These are phyloP conservation scores for Trichosphaerium sp. DNA, from an alignment of 78 protist genomes.

Conservation along the genomic window DNA sequence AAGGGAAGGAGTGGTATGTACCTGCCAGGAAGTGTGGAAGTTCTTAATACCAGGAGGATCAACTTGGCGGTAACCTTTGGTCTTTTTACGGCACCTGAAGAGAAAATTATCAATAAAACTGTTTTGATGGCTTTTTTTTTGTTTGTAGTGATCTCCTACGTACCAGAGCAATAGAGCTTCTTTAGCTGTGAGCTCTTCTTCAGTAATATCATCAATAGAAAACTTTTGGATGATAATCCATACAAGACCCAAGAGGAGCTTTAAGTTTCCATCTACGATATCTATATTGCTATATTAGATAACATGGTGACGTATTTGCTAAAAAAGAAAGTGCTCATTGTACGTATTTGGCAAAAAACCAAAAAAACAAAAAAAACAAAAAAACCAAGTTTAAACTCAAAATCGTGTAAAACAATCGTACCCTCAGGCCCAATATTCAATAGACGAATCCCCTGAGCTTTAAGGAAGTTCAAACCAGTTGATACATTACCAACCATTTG, in stretches of 20 bases:
- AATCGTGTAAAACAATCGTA: too few species aligned
- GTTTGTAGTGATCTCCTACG: too few species aligned
- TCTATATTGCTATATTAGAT: too few species aligned
- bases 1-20: not conserved
- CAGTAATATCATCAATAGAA: constrained; percentile 47
- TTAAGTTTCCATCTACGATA: constrained; percentile 30
- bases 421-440: constrained; percentile 59
- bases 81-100: constrained; percentile 54
- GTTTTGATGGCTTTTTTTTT: too few species aligned
- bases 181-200: constrained; percentile 44
- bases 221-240: constrained; percentile 55
- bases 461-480: constrained; percentile 29
- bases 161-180: constrained; percentile 77
- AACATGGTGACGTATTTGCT: too few species aligned
- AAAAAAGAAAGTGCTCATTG: too few species aligned
- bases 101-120: too few species aligned
- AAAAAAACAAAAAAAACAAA: too few species aligned
- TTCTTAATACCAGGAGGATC: not conserved
- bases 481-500: constrained; percentile 59
- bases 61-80: constrained; percentile 8
- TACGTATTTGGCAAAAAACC: too few species aligned
- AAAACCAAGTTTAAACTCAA: too few species aligned
- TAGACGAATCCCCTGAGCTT: constrained; percentile 47
- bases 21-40: constrained; percentile 6
- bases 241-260: constrained; percentile 54